Percentiles rank a stretch among this genome's conserved stretches.
Evolutionary conservation across 2,329 filamentous ascomycete species (phyloP).

Genomic region (Neofusicoccum cordaticola): DNA sequence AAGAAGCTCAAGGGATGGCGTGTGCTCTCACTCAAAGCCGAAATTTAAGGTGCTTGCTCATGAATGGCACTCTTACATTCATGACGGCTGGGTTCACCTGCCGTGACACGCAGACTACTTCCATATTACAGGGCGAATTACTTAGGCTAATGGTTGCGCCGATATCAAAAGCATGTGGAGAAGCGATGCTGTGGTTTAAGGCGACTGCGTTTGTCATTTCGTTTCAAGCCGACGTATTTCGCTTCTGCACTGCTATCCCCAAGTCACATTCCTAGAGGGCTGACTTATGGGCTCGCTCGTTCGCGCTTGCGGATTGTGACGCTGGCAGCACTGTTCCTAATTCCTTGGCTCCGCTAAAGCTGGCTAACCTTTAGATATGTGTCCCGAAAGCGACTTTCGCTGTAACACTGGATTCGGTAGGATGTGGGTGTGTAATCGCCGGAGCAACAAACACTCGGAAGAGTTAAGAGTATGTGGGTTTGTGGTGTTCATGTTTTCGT

Average conservation of each 20-base stretch:
- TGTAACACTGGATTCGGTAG: no score
- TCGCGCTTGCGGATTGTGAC: not conserved
- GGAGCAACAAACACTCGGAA: not conserved
- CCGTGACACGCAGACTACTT: no score
- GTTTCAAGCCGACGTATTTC: conserved; percentile 4
- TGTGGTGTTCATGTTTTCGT: conserved; percentile 18
- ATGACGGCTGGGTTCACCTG: no score
- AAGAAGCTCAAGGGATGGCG: not conserved
- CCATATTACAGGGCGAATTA: not conserved
- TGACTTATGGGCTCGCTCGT: not conserved
- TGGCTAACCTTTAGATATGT: not conserved
- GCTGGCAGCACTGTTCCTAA: not conserved
- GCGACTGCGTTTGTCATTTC: not conserved
- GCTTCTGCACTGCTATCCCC: not conserved
- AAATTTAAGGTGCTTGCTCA: not conserved
- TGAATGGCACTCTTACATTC: not conserved
- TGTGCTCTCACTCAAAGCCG: not conserved
- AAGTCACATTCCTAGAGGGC: not conserved
- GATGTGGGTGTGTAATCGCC: not conserved
- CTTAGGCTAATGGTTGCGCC: not conserved
- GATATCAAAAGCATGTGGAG: not conserved
- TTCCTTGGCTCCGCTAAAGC: not conserved
- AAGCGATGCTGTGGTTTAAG: not conserved
- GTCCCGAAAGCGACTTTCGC: no score
- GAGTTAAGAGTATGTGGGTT: not conserved